These are phyloP conservation scores for Hygrophila difformis DNA, from an alignment of 257 asterid species.

Conservation along the genomic window DNA sequence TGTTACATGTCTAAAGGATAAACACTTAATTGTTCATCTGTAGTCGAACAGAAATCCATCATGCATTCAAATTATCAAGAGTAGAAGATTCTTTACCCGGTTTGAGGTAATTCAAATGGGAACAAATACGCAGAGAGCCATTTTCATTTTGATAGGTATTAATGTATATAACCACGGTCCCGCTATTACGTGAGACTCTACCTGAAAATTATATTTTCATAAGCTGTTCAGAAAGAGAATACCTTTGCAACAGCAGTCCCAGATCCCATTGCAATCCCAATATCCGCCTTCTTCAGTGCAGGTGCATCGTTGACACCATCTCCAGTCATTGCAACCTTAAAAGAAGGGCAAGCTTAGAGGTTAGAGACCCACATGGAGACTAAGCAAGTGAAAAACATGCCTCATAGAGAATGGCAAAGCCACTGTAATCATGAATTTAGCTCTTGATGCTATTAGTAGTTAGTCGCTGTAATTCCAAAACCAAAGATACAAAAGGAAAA, in stretches of 20 bases:
- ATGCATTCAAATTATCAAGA: too few relatives aligned
- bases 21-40: too few relatives aligned
- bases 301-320: slow-evolving; percentile 99
- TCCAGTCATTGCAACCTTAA: slow-evolving; percentile 99
- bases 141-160: slow-evolving; percentile 9
- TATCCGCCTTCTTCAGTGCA: slow-evolving; percentile 94
- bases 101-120: slow-evolving; percentile 10
- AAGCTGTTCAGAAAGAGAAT: slow-evolving; percentile 11
- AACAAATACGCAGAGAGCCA: slow-evolving; percentile 3
- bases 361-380: slow-evolving; percentile 7
- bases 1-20: too few relatives aligned
- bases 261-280: slow-evolving; percentile 99
- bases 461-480: too few relatives aligned
- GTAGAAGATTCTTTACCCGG: neutral
- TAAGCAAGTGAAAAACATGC: slow-evolving; percentile 3
- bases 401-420: slow-evolving; percentile 4
- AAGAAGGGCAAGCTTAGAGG: slow-evolving; percentile 10
- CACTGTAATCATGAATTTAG: slow-evolving; percentile 9
- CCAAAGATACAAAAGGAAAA: too few relatives aligned
- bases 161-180: too few relatives aligned
- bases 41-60: too few relatives aligned
- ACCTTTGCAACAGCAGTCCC: slow-evolving; percentile 99
- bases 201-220: neutral
- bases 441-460: neutral
- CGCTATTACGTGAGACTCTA: slow-evolving; percentile 4